Percentiles rank a stretch among this genome's conserved stretches.
Conservation (phyloP, 805 yeast genomes). For the Vanderwaltozyma polyspora region DNA sequence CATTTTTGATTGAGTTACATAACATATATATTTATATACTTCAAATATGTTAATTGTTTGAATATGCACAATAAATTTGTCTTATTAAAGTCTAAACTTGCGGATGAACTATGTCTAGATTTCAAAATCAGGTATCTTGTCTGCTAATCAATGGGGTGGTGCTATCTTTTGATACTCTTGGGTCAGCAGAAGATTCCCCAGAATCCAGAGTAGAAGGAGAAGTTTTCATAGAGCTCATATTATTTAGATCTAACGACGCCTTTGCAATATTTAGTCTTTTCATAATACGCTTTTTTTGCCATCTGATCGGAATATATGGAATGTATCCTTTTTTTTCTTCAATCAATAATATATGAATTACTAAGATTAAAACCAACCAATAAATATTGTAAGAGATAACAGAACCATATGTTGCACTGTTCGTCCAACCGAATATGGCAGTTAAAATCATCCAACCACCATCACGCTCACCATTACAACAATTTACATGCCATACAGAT, state of each 20-base stretch:
- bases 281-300: constrained; percentile 45
- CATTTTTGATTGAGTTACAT: too few relatives aligned
- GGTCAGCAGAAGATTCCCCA: not conserved
- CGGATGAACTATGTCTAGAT: too few relatives aligned
- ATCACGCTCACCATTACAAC: constrained; percentile 88
- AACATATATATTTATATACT: too few relatives aligned
- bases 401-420: constrained; percentile 84
- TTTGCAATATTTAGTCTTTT: constrained; percentile 27
- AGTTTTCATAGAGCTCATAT: not conserved
- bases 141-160: constrained; percentile 11
- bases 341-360: constrained; percentile 35
- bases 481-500: constrained; percentile 89
- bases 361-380: constrained; percentile 44
- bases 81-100: too few relatives aligned
- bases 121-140: not conserved
- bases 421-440: constrained; percentile 89
- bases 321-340: constrained; percentile 51
- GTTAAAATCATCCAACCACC: constrained; percentile 88
- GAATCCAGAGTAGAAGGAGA: not conserved
- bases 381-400: constrained; percentile 59
- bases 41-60: too few relatives aligned
- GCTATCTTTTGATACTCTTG: constrained; percentile 20
- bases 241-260: constrained; percentile 18
- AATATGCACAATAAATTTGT: too few relatives aligned
- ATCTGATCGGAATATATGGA: constrained; percentile 48